A percentile compares a stretch with the other conserved stretches of the same genome.
Evolutionary conservation across 108 stramenopile species (phyloP).

Genomic region (Hondaea fermentalgiana): DNA sequence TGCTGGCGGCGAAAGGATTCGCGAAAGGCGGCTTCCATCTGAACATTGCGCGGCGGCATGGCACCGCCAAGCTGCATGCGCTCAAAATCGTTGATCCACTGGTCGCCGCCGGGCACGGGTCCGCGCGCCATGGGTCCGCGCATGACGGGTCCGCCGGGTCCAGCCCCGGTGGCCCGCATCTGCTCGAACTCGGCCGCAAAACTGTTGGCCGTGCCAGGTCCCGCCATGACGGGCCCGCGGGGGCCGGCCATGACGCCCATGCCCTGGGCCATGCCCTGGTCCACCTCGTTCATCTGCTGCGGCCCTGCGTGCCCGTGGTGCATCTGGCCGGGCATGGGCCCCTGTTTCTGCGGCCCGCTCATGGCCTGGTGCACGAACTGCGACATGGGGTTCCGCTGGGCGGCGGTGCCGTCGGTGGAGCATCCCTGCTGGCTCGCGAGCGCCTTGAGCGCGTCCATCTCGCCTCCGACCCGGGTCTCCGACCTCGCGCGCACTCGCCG

Average conservation of each 20-base stretch:
- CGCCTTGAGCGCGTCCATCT: constrained; percentile 36
- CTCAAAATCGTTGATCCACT: constrained; percentile 11
- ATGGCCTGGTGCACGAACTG: constrained; percentile 22
- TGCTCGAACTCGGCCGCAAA: constrained; percentile 15
- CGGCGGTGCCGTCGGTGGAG: constrained; percentile 36
- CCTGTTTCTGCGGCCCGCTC: not conserved
- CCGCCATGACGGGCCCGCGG: not conserved
- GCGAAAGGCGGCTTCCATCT: constrained; percentile 12
- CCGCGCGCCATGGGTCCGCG: constrained; percentile 18
- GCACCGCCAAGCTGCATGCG: constrained; percentile 8
- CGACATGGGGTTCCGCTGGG: constrained; percentile 34
- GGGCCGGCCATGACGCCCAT: not conserved
- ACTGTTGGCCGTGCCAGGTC: not conserved
- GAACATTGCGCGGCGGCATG: not conserved
- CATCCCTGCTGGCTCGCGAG: constrained; percentile 35
- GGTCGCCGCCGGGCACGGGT: not conserved
- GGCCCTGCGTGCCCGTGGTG: constrained; percentile 26
- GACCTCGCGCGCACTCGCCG: no score
- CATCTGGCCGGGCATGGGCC: constrained; percentile 11
- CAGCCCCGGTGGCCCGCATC: not conserved
- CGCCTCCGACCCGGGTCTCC: not conserved
- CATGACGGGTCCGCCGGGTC: not conserved
- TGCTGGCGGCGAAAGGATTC: not conserved
- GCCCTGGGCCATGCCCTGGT: not conserved
- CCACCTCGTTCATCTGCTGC: not conserved